Conservation (phyloP, 2,329 filamentous ascomycete genomes). For the Neophaeococcomyces aloes region DNA sequence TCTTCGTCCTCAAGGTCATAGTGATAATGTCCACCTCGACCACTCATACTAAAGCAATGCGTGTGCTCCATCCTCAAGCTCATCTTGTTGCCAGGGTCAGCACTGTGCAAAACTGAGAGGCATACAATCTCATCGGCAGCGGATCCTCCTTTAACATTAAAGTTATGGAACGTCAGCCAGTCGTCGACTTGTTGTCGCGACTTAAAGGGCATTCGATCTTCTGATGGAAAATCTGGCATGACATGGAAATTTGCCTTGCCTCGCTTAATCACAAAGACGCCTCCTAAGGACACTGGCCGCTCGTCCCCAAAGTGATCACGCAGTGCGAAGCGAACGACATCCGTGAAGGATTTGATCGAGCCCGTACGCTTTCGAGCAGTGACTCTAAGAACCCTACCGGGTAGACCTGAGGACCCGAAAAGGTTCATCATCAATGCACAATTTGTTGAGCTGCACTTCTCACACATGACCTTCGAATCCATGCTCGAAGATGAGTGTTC, state of each 20-base stretch:
- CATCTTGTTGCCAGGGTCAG: conserved; percentile 29
- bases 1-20: conserved; percentile 24
- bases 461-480: conserved; percentile 16
- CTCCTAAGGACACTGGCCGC: conserved; percentile 31
- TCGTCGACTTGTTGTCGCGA: conserved; percentile 24
- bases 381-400: conserved; percentile 30
- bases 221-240: conserved; percentile 36
- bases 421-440: conserved; percentile 38
- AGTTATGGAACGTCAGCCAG: conserved; percentile 34
- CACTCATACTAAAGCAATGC: conserved; percentile 33
- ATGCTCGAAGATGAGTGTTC: conserved; percentile 13
- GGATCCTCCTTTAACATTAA: conserved; percentile 21
- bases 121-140: conserved; percentile 28
- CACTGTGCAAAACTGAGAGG: conserved; percentile 34
- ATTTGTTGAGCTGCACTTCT: conserved; percentile 22
- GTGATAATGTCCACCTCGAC: conserved; percentile 36
- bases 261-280: conserved; percentile 32
- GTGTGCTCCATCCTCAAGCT: conserved; percentile 40
- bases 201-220: conserved; percentile 21
- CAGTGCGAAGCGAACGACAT: conserved; percentile 26
- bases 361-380: conserved; percentile 25
- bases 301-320: conserved; percentile 26
- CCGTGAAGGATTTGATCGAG: conserved; percentile 25
- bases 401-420: conserved; percentile 28
- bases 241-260: conserved; percentile 33